Evolutionary conservation across 169 alveolate genomes (phyloP), one percentile per base, ranked within the genome.

Genomic region (Cryptosporidium viatorum): DNA sequence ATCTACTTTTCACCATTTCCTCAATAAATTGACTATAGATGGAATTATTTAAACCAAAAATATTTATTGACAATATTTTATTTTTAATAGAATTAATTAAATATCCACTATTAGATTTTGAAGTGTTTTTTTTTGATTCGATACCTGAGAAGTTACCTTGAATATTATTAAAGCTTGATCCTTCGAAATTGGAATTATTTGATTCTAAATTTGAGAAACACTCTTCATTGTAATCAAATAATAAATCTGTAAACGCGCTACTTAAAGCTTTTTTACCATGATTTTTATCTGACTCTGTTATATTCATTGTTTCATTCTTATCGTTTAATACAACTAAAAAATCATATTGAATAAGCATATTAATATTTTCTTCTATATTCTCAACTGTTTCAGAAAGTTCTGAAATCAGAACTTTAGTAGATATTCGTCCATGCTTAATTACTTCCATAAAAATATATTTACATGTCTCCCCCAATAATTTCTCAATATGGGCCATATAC

Each of bases 341-440:
- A 12, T 59, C 75, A 39, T 80, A 65, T 33, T 37, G 18, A 26
- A 80, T 18, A 21, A 80, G 70, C 45, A 62, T 9, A 65, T 35
- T 14, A 14, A 80, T 37, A 48, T 41, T 59, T 16, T 67, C 39
- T 29, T 80, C 65, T 14, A 80, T 48, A 65, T 80, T n/a, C 10
- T 80, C 75, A 62, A 80, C 16, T 12, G 23, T 37, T 37, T 80
- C 89, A 6, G 89, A 80, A 18, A 80, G 70, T 31, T 80, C 89
- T 10, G 73, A 59, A 45, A 80, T 62, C 8, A 80, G 50, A 16
- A 80, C 3, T 21, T 58, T 80, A 3, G 80, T 80, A 26, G 89
- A 80, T 18, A 80, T 80, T 59, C 75, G 48, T 1, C 89, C 89
- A 65, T 80, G 65, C 55, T 80, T 80, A 5, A 80, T 80, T 41